Base-by-base conservation (phyloP, 148 eudicot species). In the Nepenthes gracilis region DNA sequence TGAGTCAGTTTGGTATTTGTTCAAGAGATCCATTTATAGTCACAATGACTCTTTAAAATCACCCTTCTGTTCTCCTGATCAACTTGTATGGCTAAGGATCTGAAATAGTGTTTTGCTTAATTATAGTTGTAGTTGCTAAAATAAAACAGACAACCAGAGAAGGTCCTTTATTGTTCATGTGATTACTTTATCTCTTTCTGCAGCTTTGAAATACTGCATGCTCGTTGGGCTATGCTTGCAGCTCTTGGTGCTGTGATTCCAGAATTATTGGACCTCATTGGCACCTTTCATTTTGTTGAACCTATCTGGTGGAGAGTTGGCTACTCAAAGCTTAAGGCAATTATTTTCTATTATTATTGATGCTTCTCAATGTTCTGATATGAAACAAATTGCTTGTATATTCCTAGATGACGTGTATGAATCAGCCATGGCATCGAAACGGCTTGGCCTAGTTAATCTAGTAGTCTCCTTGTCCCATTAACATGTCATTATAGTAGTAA, bases 271-370 rank as follows among this genome's bases (percentile, higher is more conserved):
- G 80, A 89, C 50, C 67, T 78, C 10, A 51, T 67, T 54, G 99
- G 95, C 59, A 76, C 81, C 48, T 89, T 83, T 78, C 85, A 89
- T 63, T 94, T 94, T 80, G 83, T 66, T 55, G 99, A 94, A 76
- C 95, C 99, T 47, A 92, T 94, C 33, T 94, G 99, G 99, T 94
- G 99, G 99, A 78, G 84, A 61, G 97, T 89, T 66, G 97, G 99
- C 63, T 94, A 89, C 60, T 85, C 99, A 14, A 94, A 94, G 83
- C 97, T 94, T 63, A 61, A 89, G 99, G 99, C 79, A 68, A 63
- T 82, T 62, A 52, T 55, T 37, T 36, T 40, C 59, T 40, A 35
- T 4, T 33, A 23, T 3, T 33, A n/a, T 45, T 36, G 43, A 33
- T 62, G 14, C 7, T 35, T 51, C 48, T 47, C 33, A 35, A 34